Conservation (phyloP, 345 rosid species). For the Jatropha curcas region DNA sequence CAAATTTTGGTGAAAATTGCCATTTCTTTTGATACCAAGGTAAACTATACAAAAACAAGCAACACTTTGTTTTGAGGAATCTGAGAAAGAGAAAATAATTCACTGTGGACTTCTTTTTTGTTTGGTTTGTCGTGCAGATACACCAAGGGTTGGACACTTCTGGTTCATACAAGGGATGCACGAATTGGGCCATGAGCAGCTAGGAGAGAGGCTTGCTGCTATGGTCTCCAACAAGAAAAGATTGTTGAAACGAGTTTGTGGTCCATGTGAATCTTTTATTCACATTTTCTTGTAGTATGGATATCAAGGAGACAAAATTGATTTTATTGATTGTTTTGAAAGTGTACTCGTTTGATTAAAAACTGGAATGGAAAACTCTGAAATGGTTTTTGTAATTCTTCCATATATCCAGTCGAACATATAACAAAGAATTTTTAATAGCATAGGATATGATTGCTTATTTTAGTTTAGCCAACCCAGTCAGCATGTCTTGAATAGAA, state of each 20-base stretch:
- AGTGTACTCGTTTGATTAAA: not conserved
- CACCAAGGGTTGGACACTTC: conserved; percentile 96
- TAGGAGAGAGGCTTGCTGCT: conserved; percentile 11
- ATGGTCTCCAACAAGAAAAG: not conserved
- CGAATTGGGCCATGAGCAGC: conserved; percentile 90
- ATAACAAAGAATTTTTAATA: too few species aligned
- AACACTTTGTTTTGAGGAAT: too few species aligned
- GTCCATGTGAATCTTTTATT: conserved; percentile 57
- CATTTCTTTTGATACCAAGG: conserved; percentile 96
- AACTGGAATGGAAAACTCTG: not conserved
- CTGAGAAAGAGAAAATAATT: not conserved
- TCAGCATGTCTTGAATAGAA: too few species aligned
- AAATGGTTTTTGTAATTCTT: too few species aligned
- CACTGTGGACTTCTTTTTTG: not conserved
- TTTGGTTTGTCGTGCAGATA: conserved; percentile 56
- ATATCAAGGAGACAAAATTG: not conserved
- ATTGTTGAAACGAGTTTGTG: not conserved
- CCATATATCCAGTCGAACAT: too few species aligned
- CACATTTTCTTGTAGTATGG: conserved; percentile 33
- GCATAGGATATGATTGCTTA: too few species aligned
- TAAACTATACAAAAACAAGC: conserved; percentile 8
- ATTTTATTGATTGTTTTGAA: not conserved
- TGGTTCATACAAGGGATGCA: conserved; percentile 92
- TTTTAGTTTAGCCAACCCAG: too few species aligned
- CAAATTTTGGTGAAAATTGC: conserved; percentile 99